Base-by-base conservation (phyloP, 495 filamentous ascomycete genomes). In the Coniosporium apollinis region DNA sequence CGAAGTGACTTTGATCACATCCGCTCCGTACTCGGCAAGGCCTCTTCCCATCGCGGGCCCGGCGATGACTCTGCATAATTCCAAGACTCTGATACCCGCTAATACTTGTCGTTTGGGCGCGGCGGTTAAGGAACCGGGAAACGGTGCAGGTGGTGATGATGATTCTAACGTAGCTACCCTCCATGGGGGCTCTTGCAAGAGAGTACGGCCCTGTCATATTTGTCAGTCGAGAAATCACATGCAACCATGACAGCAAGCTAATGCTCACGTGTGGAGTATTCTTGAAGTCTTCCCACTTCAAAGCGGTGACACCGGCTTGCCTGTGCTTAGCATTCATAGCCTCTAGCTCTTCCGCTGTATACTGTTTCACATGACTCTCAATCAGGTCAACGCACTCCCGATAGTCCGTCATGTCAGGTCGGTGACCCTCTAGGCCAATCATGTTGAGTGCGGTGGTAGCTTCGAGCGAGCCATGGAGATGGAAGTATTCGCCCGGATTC, bases 261-360 rank as follows among this genome's bases (percentile, higher is more conserved):
- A n/a, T n/a, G 19, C 9, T 41, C 25, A 45, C 65, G 33, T 58
- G 74, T 70, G 48, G 79, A 71, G 14, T 79, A 15, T 60, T 51
- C 37, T 65, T 61, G 42, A 79, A 83, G 11, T 76, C 67, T 24
- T 73, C 66, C 51, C 71, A 65, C 41, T 75, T 79, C 31, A 76
- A 59, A 14, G 69, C 75, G 14, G 67, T 63, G 6, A 74, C 70
- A 38, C 79, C 79, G 16, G 79, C 77, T 46, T 82, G 78, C 26
- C 64, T 57, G 24, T 69, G 50, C 43, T 66, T 50, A 39, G 53
- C 57, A 48, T 82, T 83, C 59, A 75, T 65, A 15, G 48, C 52
- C 46, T 83, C 79, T 18, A 85, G 57, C 48, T 82, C 70, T 1
- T 60, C 50, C 14, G 61, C 64, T 1, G 71, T 72, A 55, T 72